Conservation (phyloP, 108 stramenopile genomes). For the Fragilaria radians region DNA sequence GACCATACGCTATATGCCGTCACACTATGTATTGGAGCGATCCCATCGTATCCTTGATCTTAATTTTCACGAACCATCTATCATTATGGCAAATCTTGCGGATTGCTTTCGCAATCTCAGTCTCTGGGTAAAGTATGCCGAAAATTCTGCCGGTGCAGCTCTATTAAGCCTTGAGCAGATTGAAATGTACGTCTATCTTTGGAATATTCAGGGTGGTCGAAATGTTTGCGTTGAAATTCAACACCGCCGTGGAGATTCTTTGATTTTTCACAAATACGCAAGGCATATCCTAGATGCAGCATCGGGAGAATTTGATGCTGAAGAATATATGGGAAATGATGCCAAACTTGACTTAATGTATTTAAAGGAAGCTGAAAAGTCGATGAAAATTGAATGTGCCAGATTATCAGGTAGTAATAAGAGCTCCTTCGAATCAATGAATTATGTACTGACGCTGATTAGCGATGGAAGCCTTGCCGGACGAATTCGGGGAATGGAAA, state of each 20-base stretch:
- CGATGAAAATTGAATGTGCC: background rate
- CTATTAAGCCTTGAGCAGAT: background rate
- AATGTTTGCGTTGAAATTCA: conserved; percentile 4
- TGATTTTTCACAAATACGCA: conserved; percentile 2
- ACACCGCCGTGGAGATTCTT: background rate
- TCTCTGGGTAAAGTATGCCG: background rate
- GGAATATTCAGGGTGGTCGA: background rate
- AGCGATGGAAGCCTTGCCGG: background rate
- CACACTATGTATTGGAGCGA: background rate
- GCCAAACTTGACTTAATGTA: background rate
- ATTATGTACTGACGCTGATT: background rate
- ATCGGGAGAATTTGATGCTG: background rate
- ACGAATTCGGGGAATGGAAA: background rate
- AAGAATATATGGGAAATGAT: background rate
- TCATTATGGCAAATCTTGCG: background rate
- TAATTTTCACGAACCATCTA: background rate
- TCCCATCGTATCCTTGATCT: background rate
- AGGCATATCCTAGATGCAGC: conserved; percentile 3
- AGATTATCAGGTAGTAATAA: background rate
- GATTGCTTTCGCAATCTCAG: background rate
- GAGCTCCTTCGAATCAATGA: background rate
- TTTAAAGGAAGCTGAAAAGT: background rate
- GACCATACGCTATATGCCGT: background rate
- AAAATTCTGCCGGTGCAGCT: background rate
- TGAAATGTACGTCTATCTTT: conserved; percentile 1